Percentiles rank a stretch among this genome's conserved stretches.
Evolutionary conservation across 371 early-diverging fungal genomes (phyloP).

Genomic region (Dinochytrium kinnereticum): DNA sequence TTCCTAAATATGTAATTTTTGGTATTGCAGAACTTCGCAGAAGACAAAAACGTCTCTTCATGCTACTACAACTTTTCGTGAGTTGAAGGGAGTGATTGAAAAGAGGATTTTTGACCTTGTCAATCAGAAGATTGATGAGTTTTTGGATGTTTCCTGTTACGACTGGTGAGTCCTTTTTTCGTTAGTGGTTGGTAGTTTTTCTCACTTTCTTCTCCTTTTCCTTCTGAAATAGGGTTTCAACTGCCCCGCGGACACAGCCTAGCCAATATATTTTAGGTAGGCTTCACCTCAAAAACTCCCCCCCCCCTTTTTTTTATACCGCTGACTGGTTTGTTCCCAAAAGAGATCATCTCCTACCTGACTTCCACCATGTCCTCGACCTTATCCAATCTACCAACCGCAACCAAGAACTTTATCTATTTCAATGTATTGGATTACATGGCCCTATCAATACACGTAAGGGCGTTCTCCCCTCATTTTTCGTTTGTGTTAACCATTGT

Average conservation of each 20-base stretch:
- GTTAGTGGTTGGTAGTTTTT: too few relatives aligned
- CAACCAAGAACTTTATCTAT: constrained; percentile 72
- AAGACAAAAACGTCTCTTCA: constrained; percentile 65
- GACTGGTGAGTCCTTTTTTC: constrained; percentile 63
- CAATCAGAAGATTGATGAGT: constrained; percentile 81
- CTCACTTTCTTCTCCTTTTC: too few relatives aligned
- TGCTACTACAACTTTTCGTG: constrained; percentile 73
- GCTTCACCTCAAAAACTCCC: not conserved
- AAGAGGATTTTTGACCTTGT: constrained; percentile 81
- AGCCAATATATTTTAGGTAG: constrained; percentile 69
- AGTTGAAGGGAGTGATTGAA: constrained; percentile 74
- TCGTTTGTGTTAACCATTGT: not conserved
- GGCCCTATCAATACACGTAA: constrained; percentile 66
- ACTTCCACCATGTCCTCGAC: constrained; percentile 66
- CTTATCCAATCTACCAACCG: constrained; percentile 73
- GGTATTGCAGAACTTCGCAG: constrained; percentile 23
- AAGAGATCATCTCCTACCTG: not conserved
- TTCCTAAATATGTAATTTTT: constrained; percentile 20
- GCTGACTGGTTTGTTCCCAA: too few relatives aligned
- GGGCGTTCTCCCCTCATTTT: constrained; percentile 26
- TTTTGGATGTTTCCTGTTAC: constrained; percentile 79
- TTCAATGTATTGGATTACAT: constrained; percentile 80
- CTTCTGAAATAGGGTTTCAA: constrained; percentile 32
- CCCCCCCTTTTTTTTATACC: not conserved
- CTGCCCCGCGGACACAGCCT: constrained; percentile 48